Evolutionary conservation across 2,329 filamentous ascomycete species (phyloP).

Genomic region (Aspergillus alliaceus): DNA sequence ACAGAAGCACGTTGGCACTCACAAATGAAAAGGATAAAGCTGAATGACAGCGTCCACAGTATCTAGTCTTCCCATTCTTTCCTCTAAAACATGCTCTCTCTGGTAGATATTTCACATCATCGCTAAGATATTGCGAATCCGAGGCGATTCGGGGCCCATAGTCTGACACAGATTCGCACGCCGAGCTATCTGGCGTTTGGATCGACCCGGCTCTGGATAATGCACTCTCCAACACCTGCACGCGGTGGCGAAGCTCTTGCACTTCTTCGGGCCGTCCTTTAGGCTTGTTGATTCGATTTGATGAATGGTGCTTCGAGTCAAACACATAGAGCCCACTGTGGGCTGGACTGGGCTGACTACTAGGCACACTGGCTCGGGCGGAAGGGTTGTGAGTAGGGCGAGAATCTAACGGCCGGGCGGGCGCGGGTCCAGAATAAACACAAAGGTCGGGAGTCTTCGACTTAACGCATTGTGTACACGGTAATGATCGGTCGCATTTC

Average conservation of each 20-base stretch:
- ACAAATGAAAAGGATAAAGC: conserved; percentile 33
- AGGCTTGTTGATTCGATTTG: conserved; percentile 25
- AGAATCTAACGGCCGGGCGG: conserved; percentile 6
- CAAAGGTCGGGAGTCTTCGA: conserved; percentile 54
- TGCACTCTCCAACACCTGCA: conserved; percentile 29
- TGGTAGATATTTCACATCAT: conserved; percentile 28
- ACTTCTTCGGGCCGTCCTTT: conserved; percentile 25
- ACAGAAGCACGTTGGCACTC: conserved; percentile 10
- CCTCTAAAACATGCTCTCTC: conserved; percentile 30
- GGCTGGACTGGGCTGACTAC: conserved; percentile 14
- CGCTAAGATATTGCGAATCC: conserved; percentile 23
- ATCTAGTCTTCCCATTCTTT: conserved; percentile 29
- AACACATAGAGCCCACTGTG: conserved; percentile 33
- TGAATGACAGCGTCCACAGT: conserved; percentile 33
- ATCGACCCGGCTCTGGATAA: conserved; percentile 21
- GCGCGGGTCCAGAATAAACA: conserved; percentile 46
- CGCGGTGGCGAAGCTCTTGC: conserved; percentile 28
- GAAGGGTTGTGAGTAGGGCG: conserved; percentile 4
- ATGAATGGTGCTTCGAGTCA: conserved; percentile 29
- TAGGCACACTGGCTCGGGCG: conserved; percentile 6
- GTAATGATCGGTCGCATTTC: conserved; percentile 72
- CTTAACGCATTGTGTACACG: conserved; percentile 63
- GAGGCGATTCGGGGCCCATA: conserved; percentile 5
- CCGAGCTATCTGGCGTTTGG: conserved; percentile 27
- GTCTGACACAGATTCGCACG: conserved; percentile 17